Evolutionary conservation across 495 filamentous ascomycete genomes (phyloP), one percentile per base, ranked within the genome.

Genomic region (Emericellopsis terricola): DNA sequence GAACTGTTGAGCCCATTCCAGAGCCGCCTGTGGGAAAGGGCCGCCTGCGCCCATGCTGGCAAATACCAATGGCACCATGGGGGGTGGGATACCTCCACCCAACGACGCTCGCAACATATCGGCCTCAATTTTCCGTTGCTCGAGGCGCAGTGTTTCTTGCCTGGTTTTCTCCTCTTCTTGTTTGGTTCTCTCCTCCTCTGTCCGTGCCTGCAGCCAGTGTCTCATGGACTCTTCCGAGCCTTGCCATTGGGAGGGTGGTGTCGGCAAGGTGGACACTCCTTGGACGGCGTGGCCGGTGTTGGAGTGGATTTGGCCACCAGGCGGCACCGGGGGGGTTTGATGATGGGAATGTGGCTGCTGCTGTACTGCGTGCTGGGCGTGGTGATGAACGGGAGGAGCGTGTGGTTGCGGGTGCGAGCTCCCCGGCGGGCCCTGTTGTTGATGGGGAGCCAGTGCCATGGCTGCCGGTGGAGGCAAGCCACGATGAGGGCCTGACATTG

Each of bases 51-150:
- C 75, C 53, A 91, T 78, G 26, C 80, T 81, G 9, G 79, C 78
- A 50, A 94, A 93, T 33, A 97, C 78, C 41, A 91, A 65, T 13
- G 89, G 89, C 24, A 94, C 68, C 64, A 94, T 70, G 27, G 79
- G 64, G 24, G 85, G 82, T 14, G 89, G 85, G 24, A 97, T 69
- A 15, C 84, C 84, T 17, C 78, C 74, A 38, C 68, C 62, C 39
- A 92, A 52, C 20, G 85, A 83, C 36, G 89, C 81, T 39, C 71
- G 64, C 37, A 97, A 53, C 57, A 97, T 92, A 33, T 75, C 71
- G 14, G 29, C 19, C n/a, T 38, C 36, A 24, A 86, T 67, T 48
- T 66, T 78, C 31, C 87, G 71, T 51, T 82, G 81, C 50, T 94
- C 87, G 29, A 92, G 54, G 29, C 72, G 67, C 19, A 78, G 57